Percentiles rank a stretch among this genome's conserved stretches.
Conservation (phyloP, 2,329 filamentous ascomycete species). For the Neofusicoccum parvum region DNA sequence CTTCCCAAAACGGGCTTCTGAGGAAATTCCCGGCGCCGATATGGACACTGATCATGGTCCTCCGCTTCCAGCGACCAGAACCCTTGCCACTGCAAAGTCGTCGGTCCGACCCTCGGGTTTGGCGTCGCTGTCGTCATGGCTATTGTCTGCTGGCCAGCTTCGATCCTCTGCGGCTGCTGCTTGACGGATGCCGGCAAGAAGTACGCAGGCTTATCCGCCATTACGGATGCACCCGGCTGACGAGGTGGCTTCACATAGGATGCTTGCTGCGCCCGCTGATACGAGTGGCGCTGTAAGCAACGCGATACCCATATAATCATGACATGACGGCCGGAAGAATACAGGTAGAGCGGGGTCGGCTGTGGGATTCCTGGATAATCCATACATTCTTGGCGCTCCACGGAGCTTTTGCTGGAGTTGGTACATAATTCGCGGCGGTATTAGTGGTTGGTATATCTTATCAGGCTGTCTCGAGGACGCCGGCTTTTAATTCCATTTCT, state of each 20-base stretch:
- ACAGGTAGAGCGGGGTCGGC: slow-evolving; percentile 15
- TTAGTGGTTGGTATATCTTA: slow-evolving; percentile 16
- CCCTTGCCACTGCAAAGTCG: slow-evolving; percentile 59
- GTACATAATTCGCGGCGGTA: background rate
- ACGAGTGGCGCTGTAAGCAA: slow-evolving; percentile 54
- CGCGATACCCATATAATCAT: slow-evolving; percentile 50
- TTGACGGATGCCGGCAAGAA: slow-evolving; percentile 56
- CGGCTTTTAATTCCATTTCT: background rate
- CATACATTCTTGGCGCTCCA: slow-evolving; percentile 5
- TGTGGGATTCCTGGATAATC: background rate
- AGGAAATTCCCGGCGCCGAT: background rate
- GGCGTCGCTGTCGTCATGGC: slow-evolving; percentile 51
- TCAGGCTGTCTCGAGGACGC: slow-evolving; percentile 10
- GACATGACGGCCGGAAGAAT: slow-evolving; percentile 14
- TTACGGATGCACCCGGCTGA: background rate
- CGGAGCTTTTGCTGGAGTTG: background rate
- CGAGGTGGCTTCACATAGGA: slow-evolving; percentile 37
- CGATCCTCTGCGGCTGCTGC: slow-evolving; percentile 60
- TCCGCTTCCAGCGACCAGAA: slow-evolving; percentile 53
- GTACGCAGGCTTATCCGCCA: slow-evolving; percentile 43
- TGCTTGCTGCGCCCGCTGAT: slow-evolving; percentile 56
- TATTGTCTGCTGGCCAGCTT: slow-evolving; percentile 58
- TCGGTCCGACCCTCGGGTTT: slow-evolving; percentile 59
- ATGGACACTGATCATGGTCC: background rate
- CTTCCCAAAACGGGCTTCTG: background rate